phyloP scores from a whole-genome alignment of 768 basidiomycete species.

The Suillus decipiens region DNA sequence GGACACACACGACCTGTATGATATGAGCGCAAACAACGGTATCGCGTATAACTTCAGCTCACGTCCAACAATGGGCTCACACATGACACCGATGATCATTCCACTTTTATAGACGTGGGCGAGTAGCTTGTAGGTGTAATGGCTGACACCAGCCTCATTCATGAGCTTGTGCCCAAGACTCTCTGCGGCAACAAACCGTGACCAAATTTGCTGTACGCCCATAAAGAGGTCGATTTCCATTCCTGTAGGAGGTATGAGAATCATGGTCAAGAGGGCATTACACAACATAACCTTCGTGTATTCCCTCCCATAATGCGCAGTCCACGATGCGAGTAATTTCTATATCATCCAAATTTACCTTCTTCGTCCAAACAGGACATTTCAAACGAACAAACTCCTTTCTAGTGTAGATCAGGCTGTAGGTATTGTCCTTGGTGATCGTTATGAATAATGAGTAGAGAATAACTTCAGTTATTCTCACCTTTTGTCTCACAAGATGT shows the following conservation, averaged over 20 bases:
- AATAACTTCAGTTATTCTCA: background rate
- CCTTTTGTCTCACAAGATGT: slow-evolving; percentile 32
- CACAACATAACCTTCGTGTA: slow-evolving; percentile 24
- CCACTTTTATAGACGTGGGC: slow-evolving; percentile 35
- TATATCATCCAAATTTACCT: slow-evolving; percentile 34
- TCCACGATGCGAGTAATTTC: slow-evolving; percentile 29
- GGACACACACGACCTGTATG: slow-evolving; percentile 22
- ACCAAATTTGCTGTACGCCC: slow-evolving; percentile 29
- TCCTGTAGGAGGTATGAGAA: slow-evolving; percentile 17
- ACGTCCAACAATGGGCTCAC: slow-evolving; percentile 31
- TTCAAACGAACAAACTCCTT: slow-evolving; percentile 21
- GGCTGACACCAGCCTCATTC: slow-evolving; percentile 28
- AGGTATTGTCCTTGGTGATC: slow-evolving; percentile 17
- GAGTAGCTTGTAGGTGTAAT: slow-evolving; percentile 31
- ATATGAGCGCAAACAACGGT: slow-evolving; percentile 13
- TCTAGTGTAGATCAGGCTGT: slow-evolving; percentile 30
- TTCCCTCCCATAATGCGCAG: slow-evolving; percentile 30
- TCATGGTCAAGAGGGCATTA: background rate
- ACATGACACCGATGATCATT: slow-evolving; percentile 32
- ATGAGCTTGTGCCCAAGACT: slow-evolving; percentile 33
- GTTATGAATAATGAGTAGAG: background rate
- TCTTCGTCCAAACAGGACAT: slow-evolving; percentile 34
- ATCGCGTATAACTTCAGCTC: slow-evolving; percentile 9
- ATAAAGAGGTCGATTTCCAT: slow-evolving; percentile 32
- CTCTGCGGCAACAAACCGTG: slow-evolving; percentile 23